Evolutionary conservation across 352 stramenopile genomes (phyloP).

Genomic region (Blastocystis sp.): DNA sequence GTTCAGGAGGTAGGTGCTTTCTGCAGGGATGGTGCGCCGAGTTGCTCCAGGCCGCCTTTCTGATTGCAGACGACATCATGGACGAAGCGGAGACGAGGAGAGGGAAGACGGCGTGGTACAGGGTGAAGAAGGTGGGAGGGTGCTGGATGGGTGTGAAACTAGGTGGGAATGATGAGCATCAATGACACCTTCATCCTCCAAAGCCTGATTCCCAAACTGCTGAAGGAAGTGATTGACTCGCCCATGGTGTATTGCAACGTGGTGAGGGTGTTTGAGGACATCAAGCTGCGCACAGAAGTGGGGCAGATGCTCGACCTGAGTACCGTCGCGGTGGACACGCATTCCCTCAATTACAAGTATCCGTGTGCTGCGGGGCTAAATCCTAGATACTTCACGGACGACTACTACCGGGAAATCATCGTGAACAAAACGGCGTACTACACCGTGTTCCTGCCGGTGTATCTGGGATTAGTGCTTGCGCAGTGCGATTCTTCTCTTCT

Average conservation of each 20-base stretch:
- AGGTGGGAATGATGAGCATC: constrained; percentile 57
- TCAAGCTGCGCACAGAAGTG: constrained; percentile 35
- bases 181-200: constrained; percentile 50
- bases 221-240: neutral
- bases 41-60: constrained; percentile 27
- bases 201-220: constrained; percentile 12
- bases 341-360: constrained; percentile 25
- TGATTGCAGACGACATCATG: constrained; percentile 62
- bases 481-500: neutral
- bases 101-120: constrained; percentile 41
- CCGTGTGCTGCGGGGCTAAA: neutral
- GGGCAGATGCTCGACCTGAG: constrained; percentile 57
- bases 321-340: neutral
- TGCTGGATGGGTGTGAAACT: neutral
- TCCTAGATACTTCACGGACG: constrained; percentile 20
- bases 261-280: constrained; percentile 8
- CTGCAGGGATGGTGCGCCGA: constrained; percentile 41
- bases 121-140: neutral
- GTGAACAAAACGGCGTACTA: constrained; percentile 56
- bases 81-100: constrained; percentile 34
- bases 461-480: constrained; percentile 21
- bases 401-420: constrained; percentile 50
- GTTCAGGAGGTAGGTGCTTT: neutral
- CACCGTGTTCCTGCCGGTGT: constrained; percentile 42
- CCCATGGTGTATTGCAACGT: neutral